Conservation (phyloP, 2,329 filamentous ascomycete species). For the Penicillium expansum region DNA sequence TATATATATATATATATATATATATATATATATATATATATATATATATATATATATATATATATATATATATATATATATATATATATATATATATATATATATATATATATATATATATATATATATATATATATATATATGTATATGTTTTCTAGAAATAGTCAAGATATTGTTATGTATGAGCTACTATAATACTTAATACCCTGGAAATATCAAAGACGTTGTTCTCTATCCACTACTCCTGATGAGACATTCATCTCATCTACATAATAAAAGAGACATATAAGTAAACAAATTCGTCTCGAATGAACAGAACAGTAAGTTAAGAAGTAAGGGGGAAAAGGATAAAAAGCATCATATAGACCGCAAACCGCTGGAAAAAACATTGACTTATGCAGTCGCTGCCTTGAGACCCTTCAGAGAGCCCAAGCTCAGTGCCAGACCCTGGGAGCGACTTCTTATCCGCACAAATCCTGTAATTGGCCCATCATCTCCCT, state of each 20-base stretch:
- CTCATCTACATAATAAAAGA: conserved; percentile 29
- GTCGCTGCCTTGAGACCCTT: conserved; percentile 81
- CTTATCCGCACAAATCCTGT: conserved; percentile 97
- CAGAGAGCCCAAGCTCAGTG: conserved; percentile 86
- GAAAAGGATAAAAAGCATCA: conserved; percentile 25
- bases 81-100: too few relatives aligned
- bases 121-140: too few relatives aligned
- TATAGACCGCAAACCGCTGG: conserved; percentile 32
- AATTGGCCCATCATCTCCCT: conserved; percentile 90
- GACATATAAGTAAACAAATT: conserved; percentile 29
- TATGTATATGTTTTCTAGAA: too few relatives aligned
- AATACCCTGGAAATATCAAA: conserved; percentile 5
- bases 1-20: too few relatives aligned
- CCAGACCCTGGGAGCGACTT: conserved; percentile 92
- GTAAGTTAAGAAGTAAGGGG: conserved; percentile 18
- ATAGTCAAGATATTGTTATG: too few relatives aligned
- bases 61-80: too few relatives aligned
- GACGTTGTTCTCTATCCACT: conserved; percentile 26
- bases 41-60: too few relatives aligned
- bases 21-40: too few relatives aligned
- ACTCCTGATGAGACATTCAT: conserved; percentile 18
- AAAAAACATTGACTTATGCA: conserved; percentile 36
- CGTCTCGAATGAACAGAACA: conserved; percentile 26
- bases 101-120: too few relatives aligned
- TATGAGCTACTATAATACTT: not conserved